Base-by-base conservation (phyloP, 345 rosid genomes). In the Physaria fendleri region DNA sequence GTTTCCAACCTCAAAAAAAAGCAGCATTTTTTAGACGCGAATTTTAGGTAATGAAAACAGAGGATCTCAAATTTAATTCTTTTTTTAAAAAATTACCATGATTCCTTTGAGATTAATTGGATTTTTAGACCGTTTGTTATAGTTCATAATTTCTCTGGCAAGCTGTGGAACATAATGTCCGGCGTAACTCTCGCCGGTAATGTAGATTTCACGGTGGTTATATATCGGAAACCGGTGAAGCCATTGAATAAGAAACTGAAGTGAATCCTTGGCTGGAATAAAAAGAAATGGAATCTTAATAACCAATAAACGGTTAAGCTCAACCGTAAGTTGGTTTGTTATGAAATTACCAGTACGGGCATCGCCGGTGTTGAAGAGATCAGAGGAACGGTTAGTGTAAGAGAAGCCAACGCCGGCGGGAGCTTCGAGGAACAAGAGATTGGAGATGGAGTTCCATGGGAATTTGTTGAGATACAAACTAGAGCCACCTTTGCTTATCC, bases 401-500 rank as follows among this genome's bases (percentile, higher is more conserved):
- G 99, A 94, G 87, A 87, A 94, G 49, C 99, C 99, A 14, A 90
- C 97, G 3, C 99, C 97, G 2, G 99, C 96, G 8, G 99, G 99
- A 21, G 96, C 76, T 78, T 94, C 99, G 45, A 94, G 46, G 81
- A 94, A 94, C 74, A 94, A 74, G 71, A 94, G 87, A 61, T 90
- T 94, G 64, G 99, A 85, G 66, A 58, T 70, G 5, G 79, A 55
- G 78, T 90, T 94, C 99, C 99, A 94, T 3, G 97, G 80, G 81
- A 83, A 84, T 29, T 84, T 90, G 87, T 90, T 90, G 18, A 85
- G 78, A 78, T 76, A 75, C 54, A 94, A 56, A 14, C 96, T 95
- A n/a, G 92, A 79, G 37, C 82, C 83, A 37, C 92, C 81, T 76
- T 71, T 85, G 75, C 82, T 84, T 14, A 94, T 80, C 78, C 90